Evolutionary conservation across 1,139 yeast genomes (phyloP), one percentile per base, ranked within the genome.

Genomic region (Nakaseomyces glabratus): DNA sequence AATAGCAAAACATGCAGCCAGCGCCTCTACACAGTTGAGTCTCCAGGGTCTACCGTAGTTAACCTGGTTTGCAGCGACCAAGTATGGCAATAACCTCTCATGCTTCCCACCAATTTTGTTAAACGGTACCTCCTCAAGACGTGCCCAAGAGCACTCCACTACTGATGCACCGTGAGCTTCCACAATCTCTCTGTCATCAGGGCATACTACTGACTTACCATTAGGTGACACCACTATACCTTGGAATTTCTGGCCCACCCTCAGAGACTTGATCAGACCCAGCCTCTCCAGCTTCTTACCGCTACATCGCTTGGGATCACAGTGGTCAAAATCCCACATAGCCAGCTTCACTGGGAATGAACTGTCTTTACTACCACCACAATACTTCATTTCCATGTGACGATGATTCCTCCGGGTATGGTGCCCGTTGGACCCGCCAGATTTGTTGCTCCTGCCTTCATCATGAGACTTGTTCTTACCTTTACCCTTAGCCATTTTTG

Each of bases 121-220:
- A 58, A 90, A 90, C 2, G 98, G 98, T n/a, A 90, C 76, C 56
- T 90, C 98, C 38, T 86, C 95, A 15, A 93, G 58, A 42, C 97
- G 65, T 0, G 98, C 98, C 99, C 99, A 90, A 1, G 96, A 86
- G 60, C 97, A 90, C 56, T 90, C 99, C 2, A 90, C 98, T 6
- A 90, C 98, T 0, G 98, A 95, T 9, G 88, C 93, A 21, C 99
- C 99, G 35, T 66, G 60, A 28, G 68, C 66, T 49, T 82, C 95
- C 0, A 88, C 94, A 13, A 84, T 67, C 36, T 74, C 84, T 26
- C 62, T 54, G 57, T 90, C 99, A 46, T 82, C 68, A 0, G 98
- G 98, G 57, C 95, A 85, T 1, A 90, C 96, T 1, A 86, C 93
- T 3, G 75, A 71, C 50, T 77, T 80, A 9, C 97, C 98, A 54